phyloP scores from a whole-genome alignment of 2,329 filamentous ascomycete genomes.

The Fonsecaea pedrosoi region DNA sequence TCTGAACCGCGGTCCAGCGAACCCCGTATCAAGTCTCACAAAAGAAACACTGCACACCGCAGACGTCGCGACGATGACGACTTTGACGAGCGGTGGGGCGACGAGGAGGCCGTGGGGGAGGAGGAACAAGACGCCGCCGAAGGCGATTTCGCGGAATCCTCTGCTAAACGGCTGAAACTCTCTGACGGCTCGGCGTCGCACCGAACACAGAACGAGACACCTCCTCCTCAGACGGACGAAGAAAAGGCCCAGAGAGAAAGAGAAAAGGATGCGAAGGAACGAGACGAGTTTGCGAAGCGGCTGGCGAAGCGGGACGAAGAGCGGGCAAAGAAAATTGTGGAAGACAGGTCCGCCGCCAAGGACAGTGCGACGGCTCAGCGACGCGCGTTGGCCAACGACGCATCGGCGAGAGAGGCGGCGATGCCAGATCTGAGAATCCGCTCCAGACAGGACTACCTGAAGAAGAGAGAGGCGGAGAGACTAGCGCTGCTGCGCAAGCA shows the following conservation, averaged over 20 bases:
- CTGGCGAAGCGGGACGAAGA: conserved; percentile 74
- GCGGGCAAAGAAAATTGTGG: conserved; percentile 71
- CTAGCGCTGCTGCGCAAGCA: conserved; percentile 86
- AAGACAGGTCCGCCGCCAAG: conserved; percentile 63
- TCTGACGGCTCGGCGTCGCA: conserved; percentile 58
- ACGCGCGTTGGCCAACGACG: conserved; percentile 70
- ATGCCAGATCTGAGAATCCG: conserved; percentile 80
- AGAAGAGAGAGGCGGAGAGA: conserved; percentile 87
- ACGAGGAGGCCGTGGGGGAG: conserved; percentile 67
- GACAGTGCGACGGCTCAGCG: conserved; percentile 66
- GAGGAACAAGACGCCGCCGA: conserved; percentile 59
- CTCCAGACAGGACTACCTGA: conserved; percentile 89
- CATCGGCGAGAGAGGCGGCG: conserved; percentile 71
- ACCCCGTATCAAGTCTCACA: conserved; percentile 30
- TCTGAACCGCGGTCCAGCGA: conserved; percentile 34
- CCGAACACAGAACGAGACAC: conserved; percentile 43
- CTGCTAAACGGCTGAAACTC: conserved; percentile 73
- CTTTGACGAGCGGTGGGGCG: conserved; percentile 81
- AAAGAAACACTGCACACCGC: conserved; percentile 30
- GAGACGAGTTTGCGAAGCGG: conserved; percentile 79
- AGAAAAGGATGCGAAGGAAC: conserved; percentile 73
- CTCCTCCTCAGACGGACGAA: conserved; percentile 57
- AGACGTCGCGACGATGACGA: conserved; percentile 51
- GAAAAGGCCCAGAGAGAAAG: conserved; percentile 64
- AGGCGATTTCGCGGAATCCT: conserved; percentile 69